These are phyloP conservation scores for Lignosus rhinocerotis DNA, from an alignment of 1,284 basidiomycete genomes.

Conservation along the genomic window DNA sequence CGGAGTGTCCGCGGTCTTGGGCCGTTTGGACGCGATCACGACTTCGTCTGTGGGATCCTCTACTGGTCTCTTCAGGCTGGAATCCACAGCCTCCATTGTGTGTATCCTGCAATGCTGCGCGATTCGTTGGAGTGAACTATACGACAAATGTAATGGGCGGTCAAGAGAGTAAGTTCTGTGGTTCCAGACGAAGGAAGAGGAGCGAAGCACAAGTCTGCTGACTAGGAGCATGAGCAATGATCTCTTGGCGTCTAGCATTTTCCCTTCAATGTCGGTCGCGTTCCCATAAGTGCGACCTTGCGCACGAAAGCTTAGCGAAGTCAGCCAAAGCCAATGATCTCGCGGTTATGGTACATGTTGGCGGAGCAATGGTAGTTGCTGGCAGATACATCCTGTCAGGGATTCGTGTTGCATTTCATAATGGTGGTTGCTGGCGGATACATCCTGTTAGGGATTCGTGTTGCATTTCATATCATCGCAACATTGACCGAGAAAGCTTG, in stretches of 20 bases:
- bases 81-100: conserved; percentile 12
- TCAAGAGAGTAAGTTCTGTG: background rate
- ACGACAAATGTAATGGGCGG: background rate
- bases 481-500: too few species aligned
- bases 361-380: too few species aligned
- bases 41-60: conserved; percentile 1
- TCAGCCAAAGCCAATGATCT: background rate
- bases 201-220: conserved; percentile 1
- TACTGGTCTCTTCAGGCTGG: conserved; percentile 17
- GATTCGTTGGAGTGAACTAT: background rate
- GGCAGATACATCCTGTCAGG: too few species aligned
- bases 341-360: too few species aligned
- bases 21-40: conserved; percentile 15
- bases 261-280: background rate
- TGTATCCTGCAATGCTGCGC: background rate
- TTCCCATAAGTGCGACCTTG: background rate
- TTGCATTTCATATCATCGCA: too few species aligned
- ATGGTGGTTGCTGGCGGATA: too few species aligned
- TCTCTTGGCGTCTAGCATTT: background rate
- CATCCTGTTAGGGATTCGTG: too few species aligned
- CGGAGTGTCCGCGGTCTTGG: conserved; percentile 1
- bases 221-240: conserved; percentile 15
- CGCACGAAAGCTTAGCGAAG: background rate
- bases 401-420: too few species aligned
- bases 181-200: background rate